Base-by-base conservation (phyloP, 352 stramenopile genomes). In the Globisporangium ultimum region DNA sequence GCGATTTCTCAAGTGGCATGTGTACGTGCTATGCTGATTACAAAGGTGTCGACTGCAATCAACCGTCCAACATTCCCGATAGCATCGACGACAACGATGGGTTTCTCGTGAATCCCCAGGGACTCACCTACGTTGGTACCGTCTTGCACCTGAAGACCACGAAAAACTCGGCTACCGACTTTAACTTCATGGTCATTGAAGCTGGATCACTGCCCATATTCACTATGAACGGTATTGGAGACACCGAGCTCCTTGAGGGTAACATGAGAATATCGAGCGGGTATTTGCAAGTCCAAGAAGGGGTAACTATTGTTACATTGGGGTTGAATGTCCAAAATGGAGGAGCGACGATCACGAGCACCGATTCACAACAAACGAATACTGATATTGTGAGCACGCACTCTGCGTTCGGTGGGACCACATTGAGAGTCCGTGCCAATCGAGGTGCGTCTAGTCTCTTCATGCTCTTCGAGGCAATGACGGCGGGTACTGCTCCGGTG, bases 21-120 rank as follows among this genome's bases (percentile, higher is more conserved):
- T 96, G 87, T 47, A 56, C 70, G 8, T 95, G 87, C 60, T 90
- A 93, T 24, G 55, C 78, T 0, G 85, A 89, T 48, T 96, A 89
- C 60, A 88, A 86, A 40, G 79, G 72, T 2, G 68, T 78, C 46
- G 81, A 91, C 45, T 93, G 84, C 61, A 79, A 87, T 57, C 73
- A 87, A 54, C 68, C 79, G 13, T 86, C 78, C 24, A 84, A 88
- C 28, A 64, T 88, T 18, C 70, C 81, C 18, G 70, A 89, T 52
- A 83, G 76, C 45, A 83, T 86, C 42, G 76, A 91, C 48, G 77
- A 87, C 42, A 84, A 89, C 40, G 74, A 90, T 18, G 81, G 78
- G 0, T 87, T 91, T 49, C 55, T 89, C n/a, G 78, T 92, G 18
- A 74, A 86, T 48, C 80, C 82, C 2, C 64, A 78, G 43, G 78